Base-by-base conservation (phyloP, 176 grass and related monocot genomes). In the Ampelocalamus luodianensis region DNA sequence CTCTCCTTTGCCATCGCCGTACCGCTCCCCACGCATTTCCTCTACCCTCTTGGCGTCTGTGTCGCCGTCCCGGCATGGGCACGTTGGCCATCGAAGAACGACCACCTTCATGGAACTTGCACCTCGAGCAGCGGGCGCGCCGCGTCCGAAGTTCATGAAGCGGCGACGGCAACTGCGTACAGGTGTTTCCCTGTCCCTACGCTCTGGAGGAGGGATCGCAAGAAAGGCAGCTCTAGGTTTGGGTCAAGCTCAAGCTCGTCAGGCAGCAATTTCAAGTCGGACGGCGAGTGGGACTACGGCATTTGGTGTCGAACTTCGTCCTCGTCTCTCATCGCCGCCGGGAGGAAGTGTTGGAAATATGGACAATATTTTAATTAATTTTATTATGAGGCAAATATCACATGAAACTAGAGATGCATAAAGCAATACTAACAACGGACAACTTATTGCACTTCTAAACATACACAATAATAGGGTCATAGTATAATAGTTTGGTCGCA, bases 161-260 rank as follows among this genome's bases (percentile, higher is more conserved):
- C 9, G 7, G 85, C 39, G 38, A 37, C 24, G 34, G 4, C 44
- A n/a, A n/a, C n/a, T 40, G 43, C 32, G 20, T 73, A 56, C 65
- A 79, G 88, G 29, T 93, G 93, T 49, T 84, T 95, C 87, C 66
- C 77, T 42, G 65, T 91, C 40, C 86, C 83, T 16, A 26, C 72
- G 69, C 78, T 60, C 45, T 77, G 85, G 43, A 68, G 91, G 68
- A 74, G 68, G 24, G 78, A 82, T 74, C 63, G 78, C 10, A 90
- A 63, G 78, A 90, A 71, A 51, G 64, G 43, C 5, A 32, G 75
- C 1, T 24, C 45, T 1, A 49, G 87, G 3, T 29, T 69, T 0
- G 77, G 15, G 22, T 44, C 74, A 6, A 50, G 71, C 51, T 82
- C 80, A 9, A 76, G 82, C 60, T 82, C 85, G 61, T 89, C 88